Percentiles rank a stretch among this genome's conserved stretches.
These are phyloP conservation scores for Arthrinium phaeospermum DNA, from an alignment of 2,329 filamentous ascomycete species.

Conservation along the genomic window DNA sequence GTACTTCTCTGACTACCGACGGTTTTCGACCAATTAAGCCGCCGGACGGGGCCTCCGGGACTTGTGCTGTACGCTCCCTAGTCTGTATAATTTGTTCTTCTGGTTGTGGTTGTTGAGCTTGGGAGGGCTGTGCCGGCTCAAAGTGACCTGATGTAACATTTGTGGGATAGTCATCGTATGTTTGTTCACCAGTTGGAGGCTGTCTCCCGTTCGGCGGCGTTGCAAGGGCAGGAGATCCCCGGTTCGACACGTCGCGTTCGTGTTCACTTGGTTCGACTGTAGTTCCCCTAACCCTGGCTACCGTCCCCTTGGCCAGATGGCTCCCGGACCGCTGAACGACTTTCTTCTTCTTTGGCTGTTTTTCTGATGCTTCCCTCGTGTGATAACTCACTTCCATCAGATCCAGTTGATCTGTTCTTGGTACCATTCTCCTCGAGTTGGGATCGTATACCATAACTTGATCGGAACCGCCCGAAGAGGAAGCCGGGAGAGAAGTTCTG, in stretches of 20 bases:
- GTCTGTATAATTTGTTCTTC: constrained; percentile 10
- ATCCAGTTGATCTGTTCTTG: constrained; percentile 47
- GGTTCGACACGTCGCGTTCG: constrained; percentile 21
- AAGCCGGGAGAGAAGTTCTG: constrained; percentile 19
- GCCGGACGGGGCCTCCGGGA: constrained; percentile 16
- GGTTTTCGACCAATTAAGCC: constrained; percentile 44
- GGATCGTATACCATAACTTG: constrained; percentile 63
- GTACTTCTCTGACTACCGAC: constrained; percentile 53
- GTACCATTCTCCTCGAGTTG: constrained; percentile 69
- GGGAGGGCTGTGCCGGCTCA: not conserved
- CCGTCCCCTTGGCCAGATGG: constrained; percentile 57
- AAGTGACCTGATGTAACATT: not conserved
- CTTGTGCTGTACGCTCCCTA: not conserved
- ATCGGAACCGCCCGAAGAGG: constrained; percentile 25
- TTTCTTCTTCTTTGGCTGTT: constrained; percentile 48
- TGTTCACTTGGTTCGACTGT: constrained; percentile 45
- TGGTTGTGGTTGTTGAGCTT: constrained; percentile 13
- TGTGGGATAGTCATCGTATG: not conserved
- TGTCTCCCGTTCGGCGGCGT: not conserved
- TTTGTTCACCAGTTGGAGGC: not conserved
- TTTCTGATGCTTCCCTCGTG: constrained; percentile 46
- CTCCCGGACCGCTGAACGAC: constrained; percentile 47
- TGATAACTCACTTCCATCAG: constrained; percentile 46
- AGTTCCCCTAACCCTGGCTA: constrained; percentile 57
- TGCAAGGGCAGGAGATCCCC: not conserved